phyloP scores from a whole-genome alignment of 305 asterid species.

The Fraxinus latifolia region DNA sequence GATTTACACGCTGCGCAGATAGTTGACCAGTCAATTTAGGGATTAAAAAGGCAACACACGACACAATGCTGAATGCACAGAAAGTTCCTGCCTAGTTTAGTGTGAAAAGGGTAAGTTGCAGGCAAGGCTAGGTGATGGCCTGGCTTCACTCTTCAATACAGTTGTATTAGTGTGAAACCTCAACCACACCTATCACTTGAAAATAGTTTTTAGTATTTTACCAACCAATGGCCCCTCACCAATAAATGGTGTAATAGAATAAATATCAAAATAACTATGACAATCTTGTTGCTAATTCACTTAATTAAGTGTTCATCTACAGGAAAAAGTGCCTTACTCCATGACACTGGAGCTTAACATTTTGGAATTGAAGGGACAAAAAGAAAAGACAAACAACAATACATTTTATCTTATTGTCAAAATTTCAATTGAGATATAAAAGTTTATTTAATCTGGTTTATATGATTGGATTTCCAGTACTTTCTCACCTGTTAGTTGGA shows the following conservation, averaged over 20 bases:
- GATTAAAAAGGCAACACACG: neutral
- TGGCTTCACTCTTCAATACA: neutral
- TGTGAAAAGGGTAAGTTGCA: neutral
- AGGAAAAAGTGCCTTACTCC: neutral
- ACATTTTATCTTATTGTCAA: conserved; percentile 6
- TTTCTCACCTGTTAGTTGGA: neutral
- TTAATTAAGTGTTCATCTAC: neutral
- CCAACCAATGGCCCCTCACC: neutral
- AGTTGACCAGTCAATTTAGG: neutral
- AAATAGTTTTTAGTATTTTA: neutral
- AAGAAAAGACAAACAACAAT: neutral
- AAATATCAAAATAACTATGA: neutral
- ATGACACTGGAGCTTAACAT: neutral
- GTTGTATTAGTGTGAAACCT: neutral
- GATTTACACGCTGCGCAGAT: neutral
- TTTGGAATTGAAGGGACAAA: neutral
- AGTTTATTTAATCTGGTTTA: neutral
- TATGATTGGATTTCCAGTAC: neutral
- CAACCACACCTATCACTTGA: neutral
- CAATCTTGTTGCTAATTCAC: neutral
- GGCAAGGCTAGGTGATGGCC: neutral
- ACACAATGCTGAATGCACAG: neutral
- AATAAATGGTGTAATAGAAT: neutral
- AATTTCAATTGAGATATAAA: neutral
- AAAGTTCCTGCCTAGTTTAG: neutral